Conservation (phyloP, 768 basidiomycete genomes). For the Collybiopsis luxurians region DNA sequence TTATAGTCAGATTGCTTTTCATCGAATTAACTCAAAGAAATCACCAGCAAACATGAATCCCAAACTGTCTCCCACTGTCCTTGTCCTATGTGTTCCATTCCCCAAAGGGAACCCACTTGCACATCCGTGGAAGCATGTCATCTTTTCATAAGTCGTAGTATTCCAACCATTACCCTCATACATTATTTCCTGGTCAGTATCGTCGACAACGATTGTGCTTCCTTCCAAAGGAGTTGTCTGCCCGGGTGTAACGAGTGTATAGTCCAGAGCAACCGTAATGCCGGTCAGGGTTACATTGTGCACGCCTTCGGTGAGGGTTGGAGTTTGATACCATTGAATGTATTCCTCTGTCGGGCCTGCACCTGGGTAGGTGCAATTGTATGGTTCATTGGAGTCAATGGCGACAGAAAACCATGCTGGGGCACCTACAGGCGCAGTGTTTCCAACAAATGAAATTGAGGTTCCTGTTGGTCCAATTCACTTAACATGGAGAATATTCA, state of each 20-base stretch:
- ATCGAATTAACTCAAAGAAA: too few relatives aligned
- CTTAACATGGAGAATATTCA: neutral
- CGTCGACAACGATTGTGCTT: conserved; percentile 5
- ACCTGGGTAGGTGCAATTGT: neutral
- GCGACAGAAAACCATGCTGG: neutral
- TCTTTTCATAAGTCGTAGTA: neutral
- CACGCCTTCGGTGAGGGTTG: neutral
- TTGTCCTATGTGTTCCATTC: conserved; percentile 4
- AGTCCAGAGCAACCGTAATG: conserved; percentile 1
- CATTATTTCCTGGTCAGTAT: neutral
- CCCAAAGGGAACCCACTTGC: neutral
- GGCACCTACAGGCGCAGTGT: neutral
- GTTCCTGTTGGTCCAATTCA: neutral
- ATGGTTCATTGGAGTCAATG: neutral
- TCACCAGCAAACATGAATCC: too few relatives aligned
- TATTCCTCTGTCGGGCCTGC: conserved; percentile 1
- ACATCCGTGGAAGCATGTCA: neutral
- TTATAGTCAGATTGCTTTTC: too few relatives aligned
- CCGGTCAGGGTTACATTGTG: conserved; percentile 3
- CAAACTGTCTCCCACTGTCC: neutral
- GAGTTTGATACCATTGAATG: conserved; percentile 4
- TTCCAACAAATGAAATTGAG: neutral
- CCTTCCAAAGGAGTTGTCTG: conserved; percentile 1
- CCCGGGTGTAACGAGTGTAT: conserved; percentile 4
- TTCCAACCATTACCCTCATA: conserved; percentile 4